Percentiles rank a stretch among this genome's conserved stretches.
Conservation (phyloP, 2,329 filamentous ascomycete species). For the Colletotrichum chrysophilum region DNA sequence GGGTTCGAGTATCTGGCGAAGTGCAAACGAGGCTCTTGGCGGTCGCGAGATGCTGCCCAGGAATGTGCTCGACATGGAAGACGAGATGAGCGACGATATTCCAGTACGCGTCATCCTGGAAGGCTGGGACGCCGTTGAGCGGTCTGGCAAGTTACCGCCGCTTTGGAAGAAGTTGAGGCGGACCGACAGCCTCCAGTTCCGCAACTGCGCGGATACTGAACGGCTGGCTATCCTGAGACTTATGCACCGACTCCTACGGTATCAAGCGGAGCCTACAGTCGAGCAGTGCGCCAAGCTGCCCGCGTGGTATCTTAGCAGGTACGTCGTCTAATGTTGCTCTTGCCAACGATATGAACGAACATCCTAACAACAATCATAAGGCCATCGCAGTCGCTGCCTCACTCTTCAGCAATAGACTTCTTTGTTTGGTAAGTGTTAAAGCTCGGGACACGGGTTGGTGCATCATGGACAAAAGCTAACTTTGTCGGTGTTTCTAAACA, state of each 20-base stretch:
- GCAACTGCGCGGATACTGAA: constrained; percentile 22
- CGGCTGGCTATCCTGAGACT: constrained; percentile 26
- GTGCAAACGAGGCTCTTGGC: constrained; percentile 25
- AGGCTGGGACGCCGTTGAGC: constrained; percentile 32
- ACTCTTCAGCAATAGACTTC: constrained; percentile 33
- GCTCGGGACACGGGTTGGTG: not conserved
- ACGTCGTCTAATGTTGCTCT: not conserved
- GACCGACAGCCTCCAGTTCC: constrained; percentile 27
- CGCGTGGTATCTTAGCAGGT: constrained; percentile 30
- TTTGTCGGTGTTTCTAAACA: not conserved
- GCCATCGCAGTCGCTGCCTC: constrained; percentile 29
- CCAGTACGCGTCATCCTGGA: constrained; percentile 28
- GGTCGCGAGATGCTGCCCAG: constrained; percentile 10
- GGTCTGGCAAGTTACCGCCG: constrained; percentile 24
- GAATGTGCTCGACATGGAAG: constrained; percentile 6
- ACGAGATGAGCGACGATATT: constrained; percentile 27
- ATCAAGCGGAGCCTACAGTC: constrained; percentile 28
- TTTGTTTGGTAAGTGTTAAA: constrained; percentile 29
- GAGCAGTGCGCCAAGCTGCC: constrained; percentile 26
- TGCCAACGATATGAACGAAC: not conserved
- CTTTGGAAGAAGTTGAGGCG: constrained; percentile 29
- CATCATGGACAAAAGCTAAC: not conserved
- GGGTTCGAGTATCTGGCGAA: constrained; percentile 25
- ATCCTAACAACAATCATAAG: constrained; percentile 5
- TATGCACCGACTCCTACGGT: constrained; percentile 28